Evolutionary conservation across 2,329 filamentous ascomycete species (phyloP), one percentile per base, ranked within the genome.

Genomic region (Elsinoe fawcettii): DNA sequence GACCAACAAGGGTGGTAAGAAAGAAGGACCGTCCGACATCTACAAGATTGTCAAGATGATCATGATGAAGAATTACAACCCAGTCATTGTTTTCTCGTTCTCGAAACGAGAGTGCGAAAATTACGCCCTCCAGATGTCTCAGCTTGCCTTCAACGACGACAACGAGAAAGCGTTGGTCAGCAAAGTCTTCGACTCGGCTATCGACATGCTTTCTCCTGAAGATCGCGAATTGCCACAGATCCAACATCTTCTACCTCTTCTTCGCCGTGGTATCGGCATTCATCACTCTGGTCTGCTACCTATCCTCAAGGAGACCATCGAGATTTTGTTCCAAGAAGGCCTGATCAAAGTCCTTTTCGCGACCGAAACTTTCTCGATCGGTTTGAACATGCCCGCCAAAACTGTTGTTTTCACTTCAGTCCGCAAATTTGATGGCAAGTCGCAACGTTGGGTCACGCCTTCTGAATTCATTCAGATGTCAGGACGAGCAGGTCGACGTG

Each of bases 391-490:
- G 93, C 93, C 93, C 63, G 93, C 93, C 23, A 96, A 96, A 77
- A 99, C 93, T 0, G 93, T 99, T 1, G 91, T 99, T n/a, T 99
- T 99, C 71, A 96, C 93, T 0, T 91, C 88, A 63, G 90, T 99
- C 8, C 87, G 87, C 55, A 99, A 99, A 69, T 99, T 91, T 69
- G 93, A 99, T 68, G 95, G 95, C 58, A 80, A 84, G 5, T 79
- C 81, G 59, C 82, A 83, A 65, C 82, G 92, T 62, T 95, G 91
- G 73, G 81, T 97, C 18, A 96, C 91, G 0, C 90, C 90, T 1
- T 96, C 90, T 9, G 93, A 99, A 67, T 99, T 97, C 72, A 89
- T 99, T 55, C 93, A 99, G 70, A 99, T 99, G 93, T 96, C 93
- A 56, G 93, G 93, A 60, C 88, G 93, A 73, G 93, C 93, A 59